Evolutionary conservation across 139 green algal genomes (phyloP).

Genomic region (Asterochloris erici): DNA sequence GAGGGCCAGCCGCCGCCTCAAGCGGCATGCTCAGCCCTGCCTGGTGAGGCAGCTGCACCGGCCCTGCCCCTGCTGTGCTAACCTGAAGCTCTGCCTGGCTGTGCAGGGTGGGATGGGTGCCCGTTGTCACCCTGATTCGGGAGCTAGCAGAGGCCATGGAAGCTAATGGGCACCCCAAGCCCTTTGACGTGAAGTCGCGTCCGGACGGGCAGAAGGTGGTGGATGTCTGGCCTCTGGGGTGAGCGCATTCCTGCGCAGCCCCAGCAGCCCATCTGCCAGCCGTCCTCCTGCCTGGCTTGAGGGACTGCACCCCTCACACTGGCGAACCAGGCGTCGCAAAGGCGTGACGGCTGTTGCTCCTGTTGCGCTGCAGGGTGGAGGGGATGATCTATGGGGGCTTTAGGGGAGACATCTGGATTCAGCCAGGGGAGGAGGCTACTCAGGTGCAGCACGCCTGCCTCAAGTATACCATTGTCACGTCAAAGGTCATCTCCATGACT

Average conservation of each 20-base stretch:
- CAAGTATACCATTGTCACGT: neutral
- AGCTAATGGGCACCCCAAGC: slow-evolving; percentile 29
- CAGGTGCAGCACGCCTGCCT: neutral
- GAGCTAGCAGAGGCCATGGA: slow-evolving; percentile 50
- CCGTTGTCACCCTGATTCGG: slow-evolving; percentile 40
- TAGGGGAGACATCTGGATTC: slow-evolving; percentile 71
- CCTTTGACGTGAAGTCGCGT: slow-evolving; percentile 5
- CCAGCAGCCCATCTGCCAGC: neutral
- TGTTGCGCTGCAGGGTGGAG: slow-evolving; percentile 22
- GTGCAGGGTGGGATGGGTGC: slow-evolving; percentile 36
- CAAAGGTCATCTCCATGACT: too few relatives aligned
- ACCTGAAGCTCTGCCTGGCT: neutral
- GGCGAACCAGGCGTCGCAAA: neutral
- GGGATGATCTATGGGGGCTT: slow-evolving; percentile 49
- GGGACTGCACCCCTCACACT: neutral
- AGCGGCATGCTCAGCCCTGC: too few relatives aligned
- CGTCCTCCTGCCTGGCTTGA: neutral
- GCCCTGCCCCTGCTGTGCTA: neutral
- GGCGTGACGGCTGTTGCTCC: neutral
- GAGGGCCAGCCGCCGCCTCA: neutral
- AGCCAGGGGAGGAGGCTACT: slow-evolving; percentile 50
- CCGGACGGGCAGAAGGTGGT: slow-evolving; percentile 42
- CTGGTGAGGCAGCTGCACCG: neutral
- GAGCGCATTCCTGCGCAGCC: too few relatives aligned
- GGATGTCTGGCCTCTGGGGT: slow-evolving; percentile 53